These are phyloP conservation scores for Coprinopsis cinerea DNA, from an alignment of 768 basidiomycete species.

Conservation along the genomic window DNA sequence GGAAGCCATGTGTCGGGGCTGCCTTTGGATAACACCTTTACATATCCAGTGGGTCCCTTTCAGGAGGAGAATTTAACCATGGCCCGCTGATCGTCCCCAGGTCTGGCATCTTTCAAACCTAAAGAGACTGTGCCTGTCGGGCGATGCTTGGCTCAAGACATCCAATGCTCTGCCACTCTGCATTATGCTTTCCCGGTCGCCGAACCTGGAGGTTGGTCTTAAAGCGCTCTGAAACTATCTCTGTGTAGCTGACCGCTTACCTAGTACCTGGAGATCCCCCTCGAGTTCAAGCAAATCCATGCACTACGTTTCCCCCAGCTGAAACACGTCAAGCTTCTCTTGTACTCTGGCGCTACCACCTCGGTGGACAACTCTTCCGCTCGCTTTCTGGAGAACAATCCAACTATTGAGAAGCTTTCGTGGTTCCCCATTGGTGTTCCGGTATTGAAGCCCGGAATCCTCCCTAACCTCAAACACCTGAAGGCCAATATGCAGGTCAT, in stretches of 20 bases:
- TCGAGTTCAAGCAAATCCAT: conserved; percentile 35
- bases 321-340: conserved; percentile 33
- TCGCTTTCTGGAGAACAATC: conserved; percentile 39
- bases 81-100: conserved; percentile 14
- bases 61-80: neutral
- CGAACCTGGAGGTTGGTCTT: conserved; percentile 24
- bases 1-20: conserved; percentile 28
- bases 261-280: conserved; percentile 40
- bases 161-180: conserved; percentile 25
- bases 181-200: conserved; percentile 22
- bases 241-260: neutral
- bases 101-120: conserved; percentile 27
- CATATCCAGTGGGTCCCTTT: conserved; percentile 34
- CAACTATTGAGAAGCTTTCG: conserved; percentile 37
- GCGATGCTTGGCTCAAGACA: conserved; percentile 25
- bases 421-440: conserved; percentile 39
- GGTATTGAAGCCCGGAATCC: conserved; percentile 25
- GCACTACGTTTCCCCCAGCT: conserved; percentile 35
- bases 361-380: conserved; percentile 29
- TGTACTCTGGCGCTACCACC: conserved; percentile 34
- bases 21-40: conserved; percentile 22
- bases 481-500: conserved; percentile 29
- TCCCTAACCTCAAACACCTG: conserved; percentile 37
- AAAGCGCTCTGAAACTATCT: neutral
- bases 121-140: conserved; percentile 22